phyloP scores from a whole-genome alignment of 306 rosid genomes.

The Quercus aquifolioides region DNA sequence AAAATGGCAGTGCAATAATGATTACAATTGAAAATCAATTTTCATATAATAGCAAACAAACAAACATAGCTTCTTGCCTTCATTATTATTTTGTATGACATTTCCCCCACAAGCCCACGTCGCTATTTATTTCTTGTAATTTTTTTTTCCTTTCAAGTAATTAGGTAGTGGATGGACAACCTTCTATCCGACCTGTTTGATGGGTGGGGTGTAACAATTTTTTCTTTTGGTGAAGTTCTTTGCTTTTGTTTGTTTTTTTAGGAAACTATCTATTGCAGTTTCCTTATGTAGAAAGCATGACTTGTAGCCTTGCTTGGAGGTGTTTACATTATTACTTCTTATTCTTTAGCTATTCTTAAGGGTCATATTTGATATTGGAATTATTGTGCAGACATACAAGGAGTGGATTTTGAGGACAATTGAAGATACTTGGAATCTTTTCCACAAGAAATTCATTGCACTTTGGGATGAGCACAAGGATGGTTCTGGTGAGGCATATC shows the following conservation, averaged over 20 bases:
- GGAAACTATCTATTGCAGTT: background rate
- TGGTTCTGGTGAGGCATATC: slow-evolving; percentile 84
- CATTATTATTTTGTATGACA: too few relatives aligned
- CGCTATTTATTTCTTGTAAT: too few relatives aligned
- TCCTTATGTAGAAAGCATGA: background rate
- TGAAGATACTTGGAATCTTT: slow-evolving; percentile 80
- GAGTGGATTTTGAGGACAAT: slow-evolving; percentile 73
- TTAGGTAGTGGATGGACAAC: too few relatives aligned
- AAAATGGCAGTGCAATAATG: too few relatives aligned
- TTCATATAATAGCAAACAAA: too few relatives aligned
- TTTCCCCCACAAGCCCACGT: too few relatives aligned
- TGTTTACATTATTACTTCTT: background rate
- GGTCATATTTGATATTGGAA: background rate
- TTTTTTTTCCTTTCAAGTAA: background rate
- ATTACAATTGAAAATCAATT: too few relatives aligned
- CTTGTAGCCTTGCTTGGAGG: background rate
- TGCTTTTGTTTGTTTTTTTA: background rate
- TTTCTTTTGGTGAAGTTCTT: background rate
- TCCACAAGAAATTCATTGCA: slow-evolving; percentile 51
- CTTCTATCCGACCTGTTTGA: background rate
- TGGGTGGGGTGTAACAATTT: background rate
- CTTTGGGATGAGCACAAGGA: slow-evolving; percentile 77
- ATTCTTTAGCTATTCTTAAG: background rate
- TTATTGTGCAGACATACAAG: background rate
- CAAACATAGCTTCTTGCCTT: too few relatives aligned